phyloP scores from a whole-genome alignment of 306 rosid species.

The Cyclanthera cordifolia region DNA sequence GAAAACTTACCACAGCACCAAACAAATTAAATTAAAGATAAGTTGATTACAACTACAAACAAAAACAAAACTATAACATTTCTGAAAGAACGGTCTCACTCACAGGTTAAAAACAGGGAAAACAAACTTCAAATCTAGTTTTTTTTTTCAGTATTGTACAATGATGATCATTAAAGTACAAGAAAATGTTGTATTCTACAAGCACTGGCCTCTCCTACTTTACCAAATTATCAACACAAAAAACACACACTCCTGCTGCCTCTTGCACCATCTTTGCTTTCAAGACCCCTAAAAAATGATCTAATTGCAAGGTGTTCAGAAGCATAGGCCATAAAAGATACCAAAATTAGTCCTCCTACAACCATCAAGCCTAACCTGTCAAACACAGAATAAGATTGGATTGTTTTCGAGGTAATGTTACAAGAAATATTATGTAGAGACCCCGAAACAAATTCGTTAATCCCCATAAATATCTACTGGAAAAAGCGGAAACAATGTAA shows the following conservation, averaged over 20 bases:
- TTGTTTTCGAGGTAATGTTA: not conserved
- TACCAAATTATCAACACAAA: slow-evolving; percentile 31
- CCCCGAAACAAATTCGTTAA: not conserved
- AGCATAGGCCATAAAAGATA: slow-evolving; percentile 92
- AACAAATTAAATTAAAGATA: no score
- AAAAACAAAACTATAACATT: not conserved
- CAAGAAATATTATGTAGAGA: not conserved
- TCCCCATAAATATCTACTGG: not conserved
- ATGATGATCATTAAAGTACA: slow-evolving; percentile 1
- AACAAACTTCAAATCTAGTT: not conserved
- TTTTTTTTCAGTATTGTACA: not conserved
- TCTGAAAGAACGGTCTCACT: not conserved
- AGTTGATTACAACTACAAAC: no score
- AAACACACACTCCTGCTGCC: slow-evolving; percentile 38
- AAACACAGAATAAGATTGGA: not conserved
- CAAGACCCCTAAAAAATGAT: slow-evolving; percentile 67
- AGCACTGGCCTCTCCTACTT: not conserved
- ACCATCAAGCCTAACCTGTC: slow-evolving; percentile 92
- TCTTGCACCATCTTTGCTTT: slow-evolving; percentile 47
- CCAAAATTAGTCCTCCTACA: slow-evolving; percentile 68
- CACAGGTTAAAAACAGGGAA: not conserved
- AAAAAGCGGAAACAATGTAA: no score
- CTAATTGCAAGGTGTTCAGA: slow-evolving; percentile 76
- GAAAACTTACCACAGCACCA: no score
- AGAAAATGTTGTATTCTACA: not conserved